Conservation (phyloP, 768 basidiomycete genomes). For the Tremella mesenterica region DNA sequence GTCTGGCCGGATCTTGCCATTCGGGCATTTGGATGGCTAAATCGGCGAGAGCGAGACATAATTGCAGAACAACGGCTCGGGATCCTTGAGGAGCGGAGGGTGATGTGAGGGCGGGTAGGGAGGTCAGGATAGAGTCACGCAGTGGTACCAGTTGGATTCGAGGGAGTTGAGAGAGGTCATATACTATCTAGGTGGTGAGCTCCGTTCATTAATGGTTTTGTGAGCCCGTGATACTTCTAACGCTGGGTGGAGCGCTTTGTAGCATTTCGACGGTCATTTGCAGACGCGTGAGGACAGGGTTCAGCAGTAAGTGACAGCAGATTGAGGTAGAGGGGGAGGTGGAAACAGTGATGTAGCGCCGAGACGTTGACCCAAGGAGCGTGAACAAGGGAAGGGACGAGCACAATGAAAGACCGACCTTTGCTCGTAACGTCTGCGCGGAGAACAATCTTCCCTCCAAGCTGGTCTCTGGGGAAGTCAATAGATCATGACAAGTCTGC, state of each 20-base stretch:
- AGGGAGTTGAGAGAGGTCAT: conserved; percentile 85
- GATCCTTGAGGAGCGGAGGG: conserved; percentile 57
- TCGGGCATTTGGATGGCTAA: conserved; percentile 72
- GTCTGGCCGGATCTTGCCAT: conserved; percentile 73
- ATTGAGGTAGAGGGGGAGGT: conserved; percentile 62
- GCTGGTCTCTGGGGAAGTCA: conserved; percentile 69
- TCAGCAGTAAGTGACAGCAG: too few species aligned
- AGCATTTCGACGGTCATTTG: too few species aligned
- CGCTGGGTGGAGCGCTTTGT: too few species aligned
- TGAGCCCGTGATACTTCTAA: too few species aligned
- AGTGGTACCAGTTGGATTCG: conserved; percentile 62
- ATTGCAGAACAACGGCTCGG: conserved; percentile 72
- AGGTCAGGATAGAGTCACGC: conserved; percentile 74
- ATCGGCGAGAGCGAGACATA: conserved; percentile 82
- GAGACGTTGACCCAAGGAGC: conserved; percentile 63
- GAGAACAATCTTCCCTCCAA: conserved; percentile 80
- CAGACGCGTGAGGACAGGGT: too few species aligned
- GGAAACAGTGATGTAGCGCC: conserved; percentile 75
- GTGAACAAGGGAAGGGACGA: conserved; percentile 88
- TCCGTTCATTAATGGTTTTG: too few species aligned
- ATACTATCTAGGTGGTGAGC: conserved; percentile 61
- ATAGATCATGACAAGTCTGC: conserved; percentile 85
- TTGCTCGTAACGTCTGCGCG: conserved; percentile 89
- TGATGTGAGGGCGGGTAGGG: conserved; percentile 55
- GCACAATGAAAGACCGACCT: conserved; percentile 64